A percentile compares a stretch with the other conserved stretches of the same genome.
phyloP scores from a whole-genome alignment of 306 rosid species.

The Gastrolobium bilobum region DNA sequence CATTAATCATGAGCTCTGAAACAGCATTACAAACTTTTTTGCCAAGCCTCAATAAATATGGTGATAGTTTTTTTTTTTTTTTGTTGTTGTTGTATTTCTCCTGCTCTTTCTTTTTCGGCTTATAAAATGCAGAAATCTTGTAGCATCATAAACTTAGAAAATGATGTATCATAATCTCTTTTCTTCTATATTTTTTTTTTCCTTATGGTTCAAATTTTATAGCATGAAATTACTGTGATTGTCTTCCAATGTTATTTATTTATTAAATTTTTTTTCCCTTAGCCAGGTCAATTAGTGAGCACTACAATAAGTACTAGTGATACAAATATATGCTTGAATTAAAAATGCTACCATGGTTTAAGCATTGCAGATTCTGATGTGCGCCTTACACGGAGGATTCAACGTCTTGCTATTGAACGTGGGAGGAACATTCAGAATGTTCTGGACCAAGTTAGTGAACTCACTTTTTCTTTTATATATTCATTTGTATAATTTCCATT shows the following conservation, averaged over 20 bases:
- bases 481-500: neutral
- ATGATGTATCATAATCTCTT: neutral
- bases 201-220: neutral
- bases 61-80: neutral
- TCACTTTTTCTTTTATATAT: neutral
- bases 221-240: neutral
- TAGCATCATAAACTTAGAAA: neutral
- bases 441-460: conserved; percentile 77
- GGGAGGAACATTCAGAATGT: conserved; percentile 76
- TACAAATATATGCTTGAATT: conserved; percentile 47
- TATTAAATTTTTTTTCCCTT: neutral
- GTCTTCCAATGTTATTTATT: neutral
- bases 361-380: conserved; percentile 91
- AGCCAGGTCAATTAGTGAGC: neutral
- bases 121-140: neutral
- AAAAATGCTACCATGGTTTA: conserved; percentile 58
- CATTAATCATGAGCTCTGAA: neutral
- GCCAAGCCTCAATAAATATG: neutral
- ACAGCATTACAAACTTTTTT: neutral
- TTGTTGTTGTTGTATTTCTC: too few relatives aligned
- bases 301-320: conserved; percentile 22
- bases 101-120: neutral
- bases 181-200: neutral
- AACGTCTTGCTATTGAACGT: conserved; percentile 72
- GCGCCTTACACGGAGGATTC: conserved; percentile 82